phyloP scores from a whole-genome alignment of 129 eudicot genomes.

The Lonicera japonica region DNA sequence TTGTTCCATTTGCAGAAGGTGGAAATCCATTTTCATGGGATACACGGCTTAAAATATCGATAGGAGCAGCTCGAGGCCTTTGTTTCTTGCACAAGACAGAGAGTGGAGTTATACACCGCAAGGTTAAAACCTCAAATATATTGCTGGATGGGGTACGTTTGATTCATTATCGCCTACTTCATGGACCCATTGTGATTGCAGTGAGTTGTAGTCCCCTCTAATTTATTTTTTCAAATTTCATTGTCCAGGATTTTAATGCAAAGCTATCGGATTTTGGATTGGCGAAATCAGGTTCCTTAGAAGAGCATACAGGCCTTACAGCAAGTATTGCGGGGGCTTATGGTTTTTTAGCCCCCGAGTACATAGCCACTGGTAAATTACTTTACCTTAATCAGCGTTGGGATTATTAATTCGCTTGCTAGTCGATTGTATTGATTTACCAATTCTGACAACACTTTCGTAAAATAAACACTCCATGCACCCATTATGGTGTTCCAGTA shows the following conservation, averaged over 20 bases:
- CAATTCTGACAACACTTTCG: too few relatives aligned
- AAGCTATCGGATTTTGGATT: not conserved
- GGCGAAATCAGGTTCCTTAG: not conserved
- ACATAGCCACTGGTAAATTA: not conserved
- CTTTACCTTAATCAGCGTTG: not conserved
- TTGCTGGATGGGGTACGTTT: not conserved
- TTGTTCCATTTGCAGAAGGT: not conserved
- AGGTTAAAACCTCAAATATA: not conserved
- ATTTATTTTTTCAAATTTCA: not conserved
- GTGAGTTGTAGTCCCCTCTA: not conserved
- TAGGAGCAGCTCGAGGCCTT: slow-evolving; percentile 2
- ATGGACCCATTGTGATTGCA: not conserved
- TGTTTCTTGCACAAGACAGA: not conserved
- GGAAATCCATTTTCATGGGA: not conserved
- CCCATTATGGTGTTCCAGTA: too few relatives aligned
- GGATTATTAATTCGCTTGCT: too few relatives aligned
- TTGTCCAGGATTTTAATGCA: not conserved
- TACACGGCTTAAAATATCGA: not conserved
- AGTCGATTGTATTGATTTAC: too few relatives aligned
- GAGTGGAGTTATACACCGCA: not conserved
- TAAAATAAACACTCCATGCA: too few relatives aligned
- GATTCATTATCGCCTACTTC: too few relatives aligned
- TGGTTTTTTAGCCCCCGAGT: not conserved
- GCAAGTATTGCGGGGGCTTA: not conserved
- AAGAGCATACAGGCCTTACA: not conserved